phyloP scores from a whole-genome alignment of 2,329 filamentous ascomycete species.

The Fusarium chlamydosporum region DNA sequence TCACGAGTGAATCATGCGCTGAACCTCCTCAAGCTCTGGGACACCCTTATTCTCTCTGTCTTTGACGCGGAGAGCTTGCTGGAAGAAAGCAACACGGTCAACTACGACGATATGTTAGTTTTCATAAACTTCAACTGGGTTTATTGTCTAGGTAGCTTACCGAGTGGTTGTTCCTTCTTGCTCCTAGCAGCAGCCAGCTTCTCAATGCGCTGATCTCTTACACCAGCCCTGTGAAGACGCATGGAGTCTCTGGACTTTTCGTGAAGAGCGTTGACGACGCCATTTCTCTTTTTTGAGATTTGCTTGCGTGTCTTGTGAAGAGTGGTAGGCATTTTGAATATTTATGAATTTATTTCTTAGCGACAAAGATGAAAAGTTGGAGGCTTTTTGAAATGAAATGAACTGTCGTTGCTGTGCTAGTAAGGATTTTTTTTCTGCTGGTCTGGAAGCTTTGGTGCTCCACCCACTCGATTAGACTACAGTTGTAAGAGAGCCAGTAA shows the following conservation, averaged over 20 bases:
- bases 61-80: conserved; percentile 68
- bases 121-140: not conserved
- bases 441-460: conserved; percentile 30
- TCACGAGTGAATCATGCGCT: conserved; percentile 73
- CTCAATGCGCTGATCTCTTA: conserved; percentile 85
- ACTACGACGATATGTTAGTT: conserved; percentile 47
- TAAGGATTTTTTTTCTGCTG: conserved; percentile 43
- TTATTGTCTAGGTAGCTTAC: conserved; percentile 64
- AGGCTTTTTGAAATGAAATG: conserved; percentile 8
- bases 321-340: conserved; percentile 77
- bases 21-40: conserved; percentile 69
- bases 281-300: conserved; percentile 87
- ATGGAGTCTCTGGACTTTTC: conserved; percentile 90
- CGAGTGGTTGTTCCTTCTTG: conserved; percentile 80
- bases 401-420: conserved; percentile 21
- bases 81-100: conserved; percentile 72
- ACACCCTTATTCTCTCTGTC: conserved; percentile 65
- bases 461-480: conserved; percentile 21
- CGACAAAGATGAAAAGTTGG: conserved; percentile 13
- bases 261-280: conserved; percentile 81
- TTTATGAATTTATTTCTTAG: conserved; percentile 7
- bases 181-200: conserved; percentile 77
- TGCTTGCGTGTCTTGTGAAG: conserved; percentile 89
- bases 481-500: conserved; percentile 6
- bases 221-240: conserved; percentile 81